Evolutionary conservation across 148 eudicot species (phyloP).

Genomic region (Pouteria glomerata): DNA sequence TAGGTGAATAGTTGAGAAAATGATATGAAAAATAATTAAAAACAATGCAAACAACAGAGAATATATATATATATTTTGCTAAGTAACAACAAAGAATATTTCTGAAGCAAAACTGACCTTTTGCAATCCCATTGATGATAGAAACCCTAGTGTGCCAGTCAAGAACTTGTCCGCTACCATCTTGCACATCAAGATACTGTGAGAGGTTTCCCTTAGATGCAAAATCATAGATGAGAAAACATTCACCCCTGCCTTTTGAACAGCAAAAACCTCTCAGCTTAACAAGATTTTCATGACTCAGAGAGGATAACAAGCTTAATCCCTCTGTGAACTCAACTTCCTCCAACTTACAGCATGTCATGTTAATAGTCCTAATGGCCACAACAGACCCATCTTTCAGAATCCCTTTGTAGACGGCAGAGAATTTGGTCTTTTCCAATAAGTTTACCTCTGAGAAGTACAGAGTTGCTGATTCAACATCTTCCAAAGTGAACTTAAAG

Average conservation of each 20-base stretch:
- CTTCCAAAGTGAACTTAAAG: constrained; percentile 76
- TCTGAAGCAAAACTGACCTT: constrained; percentile 40
- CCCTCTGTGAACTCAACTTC: constrained; percentile 82
- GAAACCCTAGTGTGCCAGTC: constrained; percentile 80
- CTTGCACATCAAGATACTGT: constrained; percentile 51
- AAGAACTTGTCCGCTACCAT: constrained; percentile 34
- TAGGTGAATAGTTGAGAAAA: not conserved
- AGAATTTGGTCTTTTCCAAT: constrained; percentile 69
- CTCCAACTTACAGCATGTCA: constrained; percentile 71
- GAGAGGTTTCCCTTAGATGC: constrained; percentile 66
- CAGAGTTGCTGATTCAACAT: constrained; percentile 83
- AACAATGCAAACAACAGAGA: not conserved
- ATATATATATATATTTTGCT: not conserved
- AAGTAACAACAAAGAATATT: too few species aligned
- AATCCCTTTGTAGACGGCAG: constrained; percentile 75
- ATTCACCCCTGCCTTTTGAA: constrained; percentile 89
- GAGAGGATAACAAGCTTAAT: constrained; percentile 57
- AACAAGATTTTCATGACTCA: constrained; percentile 76
- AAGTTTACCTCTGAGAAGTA: constrained; percentile 66
- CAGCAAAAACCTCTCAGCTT: constrained; percentile 73
- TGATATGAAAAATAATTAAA: not conserved
- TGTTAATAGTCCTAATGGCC: constrained; percentile 63
- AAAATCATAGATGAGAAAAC: constrained; percentile 77
- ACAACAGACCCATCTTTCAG: constrained; percentile 74
- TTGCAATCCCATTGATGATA: constrained; percentile 82